phyloP scores from a whole-genome alignment of 768 basidiomycete species.

The Phaffia tasmanica region DNA sequence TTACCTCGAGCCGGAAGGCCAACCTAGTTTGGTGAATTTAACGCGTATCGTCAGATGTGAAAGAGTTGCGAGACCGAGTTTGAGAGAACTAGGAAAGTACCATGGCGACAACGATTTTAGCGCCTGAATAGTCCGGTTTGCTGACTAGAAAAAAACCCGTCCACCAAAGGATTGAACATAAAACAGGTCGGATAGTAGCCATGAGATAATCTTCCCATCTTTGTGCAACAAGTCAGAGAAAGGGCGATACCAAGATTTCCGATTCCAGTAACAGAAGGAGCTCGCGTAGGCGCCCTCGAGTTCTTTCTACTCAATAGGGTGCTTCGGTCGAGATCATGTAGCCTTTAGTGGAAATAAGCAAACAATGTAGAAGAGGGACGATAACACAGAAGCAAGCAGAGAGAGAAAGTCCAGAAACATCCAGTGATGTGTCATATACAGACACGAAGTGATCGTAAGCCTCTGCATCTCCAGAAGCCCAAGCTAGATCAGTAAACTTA shows the following conservation, averaged over 20 bases:
- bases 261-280: slow-evolving; percentile 73
- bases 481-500: slow-evolving; percentile 1
- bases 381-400: not conserved
- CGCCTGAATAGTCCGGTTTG: slow-evolving; percentile 96
- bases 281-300: slow-evolving; percentile 66
- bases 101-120: slow-evolving; percentile 97
- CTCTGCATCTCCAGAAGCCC: not conserved
- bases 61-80: not conserved
- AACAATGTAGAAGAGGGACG: not conserved
- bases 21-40: slow-evolving; percentile 47
- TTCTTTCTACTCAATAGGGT: slow-evolving; percentile 24
- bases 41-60: not conserved
- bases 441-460: not conserved
- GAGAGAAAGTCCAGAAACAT: not conserved
- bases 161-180: not conserved
- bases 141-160: slow-evolving; percentile 44
- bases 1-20: slow-evolving; percentile 97
- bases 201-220: slow-evolving; percentile 12
- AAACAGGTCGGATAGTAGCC: slow-evolving; percentile 33
- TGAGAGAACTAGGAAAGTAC: slow-evolving; percentile 40
- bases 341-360: not conserved
- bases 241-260: slow-evolving; percentile 61
- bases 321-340: slow-evolving; percentile 22
- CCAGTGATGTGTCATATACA: too few species aligned
- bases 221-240: not conserved